Conservation (phyloP, 192 early-diverging fungal species). For the Mortierella antarctica region DNA sequence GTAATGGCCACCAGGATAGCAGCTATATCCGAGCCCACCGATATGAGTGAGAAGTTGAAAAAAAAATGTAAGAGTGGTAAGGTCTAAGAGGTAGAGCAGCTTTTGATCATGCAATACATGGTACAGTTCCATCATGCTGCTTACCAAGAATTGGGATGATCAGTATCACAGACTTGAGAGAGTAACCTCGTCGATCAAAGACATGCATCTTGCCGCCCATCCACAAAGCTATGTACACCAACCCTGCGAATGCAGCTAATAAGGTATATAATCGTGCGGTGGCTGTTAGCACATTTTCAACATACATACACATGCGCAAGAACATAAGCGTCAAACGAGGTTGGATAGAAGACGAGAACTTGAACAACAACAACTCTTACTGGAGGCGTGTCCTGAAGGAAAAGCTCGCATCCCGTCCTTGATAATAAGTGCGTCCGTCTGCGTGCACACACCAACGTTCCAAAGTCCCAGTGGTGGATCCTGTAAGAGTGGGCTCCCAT, state of each 20-base stretch:
- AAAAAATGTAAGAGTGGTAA: constrained; percentile 18
- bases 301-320: neutral
- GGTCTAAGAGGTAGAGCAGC: constrained; percentile 2
- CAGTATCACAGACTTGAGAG: constrained; percentile 74
- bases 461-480: constrained; percentile 65
- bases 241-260: constrained; percentile 73
- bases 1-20: constrained; percentile 68
- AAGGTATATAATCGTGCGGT: neutral
- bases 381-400: constrained; percentile 86
- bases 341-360: neutral
- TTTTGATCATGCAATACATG: neutral
- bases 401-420: constrained; percentile 87
- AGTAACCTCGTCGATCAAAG: constrained; percentile 71
- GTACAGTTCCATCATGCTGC: neutral
- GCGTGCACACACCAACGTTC: constrained; percentile 60
- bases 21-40: constrained; percentile 3
- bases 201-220: constrained; percentile 79
- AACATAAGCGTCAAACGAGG: neutral
- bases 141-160: constrained; percentile 59
- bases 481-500: constrained; percentile 15
- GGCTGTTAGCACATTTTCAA: neutral
- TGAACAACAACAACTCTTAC: constrained; percentile 35
- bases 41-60: too few relatives aligned
- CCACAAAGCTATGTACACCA: constrained; percentile 74
- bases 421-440: constrained; percentile 60